These are phyloP conservation scores for Epipyxis sp. DNA, from an alignment of 108 stramenopile genomes.

Conservation along the genomic window DNA sequence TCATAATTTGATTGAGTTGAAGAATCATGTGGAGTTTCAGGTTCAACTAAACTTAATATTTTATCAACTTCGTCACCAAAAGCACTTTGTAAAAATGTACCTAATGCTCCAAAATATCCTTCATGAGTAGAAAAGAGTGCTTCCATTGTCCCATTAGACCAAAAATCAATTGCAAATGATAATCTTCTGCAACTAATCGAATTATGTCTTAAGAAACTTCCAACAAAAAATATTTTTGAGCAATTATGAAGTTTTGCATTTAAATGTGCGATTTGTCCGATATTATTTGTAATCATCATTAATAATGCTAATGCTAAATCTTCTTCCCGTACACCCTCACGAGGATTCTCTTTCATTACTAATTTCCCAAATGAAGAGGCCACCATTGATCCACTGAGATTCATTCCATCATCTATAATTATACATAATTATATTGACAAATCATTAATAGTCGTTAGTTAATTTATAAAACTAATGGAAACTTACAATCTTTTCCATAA, in stretches of 20 bases:
- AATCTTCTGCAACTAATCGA: constrained; percentile 77
- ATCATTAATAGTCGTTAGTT: not conserved
- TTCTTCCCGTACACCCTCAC: constrained; percentile 59
- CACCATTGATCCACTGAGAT: constrained; percentile 53
- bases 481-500: constrained; percentile 76
- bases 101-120: constrained; percentile 34
- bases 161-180: constrained; percentile 89
- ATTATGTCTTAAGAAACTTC: constrained; percentile 92
- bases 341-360: constrained; percentile 56
- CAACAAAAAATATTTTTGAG: constrained; percentile 86
- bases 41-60: too few species aligned
- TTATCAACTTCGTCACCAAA: constrained; percentile 14
- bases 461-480: not conserved
- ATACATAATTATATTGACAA: constrained; percentile 13
- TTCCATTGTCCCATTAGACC: constrained; percentile 91
- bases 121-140: constrained; percentile 82
- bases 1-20: too few species aligned
- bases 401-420: not conserved
- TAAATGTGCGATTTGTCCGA: constrained; percentile 91
- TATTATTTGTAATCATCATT: constrained; percentile 96
- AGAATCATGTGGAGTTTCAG: too few species aligned
- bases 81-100: constrained; percentile 23
- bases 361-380: constrained; percentile 98
- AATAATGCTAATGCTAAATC: constrained; percentile 90
- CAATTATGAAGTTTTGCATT: constrained; percentile 83